Base-by-base conservation (phyloP, 2,329 filamentous ascomycete species). In the Cytospora paraplurivora region DNA sequence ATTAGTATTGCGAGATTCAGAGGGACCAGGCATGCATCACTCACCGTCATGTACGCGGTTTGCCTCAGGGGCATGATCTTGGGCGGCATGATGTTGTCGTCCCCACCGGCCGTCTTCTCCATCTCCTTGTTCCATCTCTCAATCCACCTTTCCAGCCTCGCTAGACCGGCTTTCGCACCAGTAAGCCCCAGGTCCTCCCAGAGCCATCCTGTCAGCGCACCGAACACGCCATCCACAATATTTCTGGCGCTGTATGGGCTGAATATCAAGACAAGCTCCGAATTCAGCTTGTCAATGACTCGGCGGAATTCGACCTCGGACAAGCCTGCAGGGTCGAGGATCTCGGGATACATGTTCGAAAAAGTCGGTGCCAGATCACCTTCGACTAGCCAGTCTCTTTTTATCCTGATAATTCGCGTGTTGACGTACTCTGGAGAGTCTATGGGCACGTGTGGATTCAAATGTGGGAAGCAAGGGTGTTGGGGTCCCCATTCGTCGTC, bases 301-400 rank as follows among this genome's bases (percentile, higher is more conserved):
- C 82, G 82, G 4, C 95, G 87, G 72, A 99, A 99, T 70, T 96
- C 92, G 64, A 89, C 88, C 75, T 99, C 95, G 1, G 86, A 84
- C 51, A 99, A 78, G 37, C 93, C 86, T 0, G 86, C 86, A 0
- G 93, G 92, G 68, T 97, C 93, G 8, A 99, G 81, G 63, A 99
- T 96, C 73, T 99, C 95, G 0, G 95, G 95, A 71, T 99, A 99
- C 3, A 97, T 81, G 71, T 98, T 97, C 17, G 92, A 95, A 73
- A 96, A 98, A 0, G 93, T 92, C 0, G 95, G 95, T 1, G 93
- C 94, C 34, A 97, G 79, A 75, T 99, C 95, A 41, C 94, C 95
- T 66, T 88, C 85, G 35, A 93, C 76, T 77, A 98, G 88, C 91
- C 93, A 99, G 76, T 99, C 95, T 50, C 95, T 85, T 63, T 89